phyloP scores from a whole-genome alignment of 768 basidiomycete genomes.

The Mycena indigotica region DNA sequence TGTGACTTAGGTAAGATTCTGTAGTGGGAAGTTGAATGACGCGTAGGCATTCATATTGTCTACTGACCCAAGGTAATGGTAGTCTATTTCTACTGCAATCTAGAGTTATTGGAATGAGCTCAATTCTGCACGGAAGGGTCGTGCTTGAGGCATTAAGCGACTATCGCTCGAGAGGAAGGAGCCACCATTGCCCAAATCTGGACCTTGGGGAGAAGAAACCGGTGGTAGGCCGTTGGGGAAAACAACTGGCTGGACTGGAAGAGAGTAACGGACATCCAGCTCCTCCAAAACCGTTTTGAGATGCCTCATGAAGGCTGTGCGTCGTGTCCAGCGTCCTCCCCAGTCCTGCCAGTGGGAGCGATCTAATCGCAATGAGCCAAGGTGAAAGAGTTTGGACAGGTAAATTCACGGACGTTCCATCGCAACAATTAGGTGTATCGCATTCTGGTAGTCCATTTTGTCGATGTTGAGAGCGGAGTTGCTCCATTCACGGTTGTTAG shows the following conservation, averaged over 20 bases:
- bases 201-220: neutral
- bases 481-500: constrained; percentile 77
- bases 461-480: constrained; percentile 66
- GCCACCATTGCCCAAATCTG: constrained; percentile 32
- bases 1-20: no score
- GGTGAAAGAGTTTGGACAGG: neutral
- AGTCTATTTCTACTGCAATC: no score
- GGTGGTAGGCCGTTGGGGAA: constrained; percentile 39
- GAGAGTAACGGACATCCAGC: constrained; percentile 67
- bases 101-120: constrained; percentile 13
- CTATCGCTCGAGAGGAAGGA: constrained; percentile 24
- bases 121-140: constrained; percentile 19
- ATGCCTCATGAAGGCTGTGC: constrained; percentile 75
- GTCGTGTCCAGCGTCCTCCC: constrained; percentile 77
- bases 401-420: constrained; percentile 63
- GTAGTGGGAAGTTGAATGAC: no score
- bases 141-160: constrained; percentile 8
- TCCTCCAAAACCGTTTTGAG: constrained; percentile 74
- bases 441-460: constrained; percentile 79
- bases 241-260: constrained; percentile 74
- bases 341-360: constrained; percentile 87
- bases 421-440: constrained; percentile 63
- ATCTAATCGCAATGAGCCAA: constrained; percentile 41
- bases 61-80: no score
- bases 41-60: no score